phyloP scores from a whole-genome alignment of 768 basidiomycete genomes.

The Naganishia onofrii region DNA sequence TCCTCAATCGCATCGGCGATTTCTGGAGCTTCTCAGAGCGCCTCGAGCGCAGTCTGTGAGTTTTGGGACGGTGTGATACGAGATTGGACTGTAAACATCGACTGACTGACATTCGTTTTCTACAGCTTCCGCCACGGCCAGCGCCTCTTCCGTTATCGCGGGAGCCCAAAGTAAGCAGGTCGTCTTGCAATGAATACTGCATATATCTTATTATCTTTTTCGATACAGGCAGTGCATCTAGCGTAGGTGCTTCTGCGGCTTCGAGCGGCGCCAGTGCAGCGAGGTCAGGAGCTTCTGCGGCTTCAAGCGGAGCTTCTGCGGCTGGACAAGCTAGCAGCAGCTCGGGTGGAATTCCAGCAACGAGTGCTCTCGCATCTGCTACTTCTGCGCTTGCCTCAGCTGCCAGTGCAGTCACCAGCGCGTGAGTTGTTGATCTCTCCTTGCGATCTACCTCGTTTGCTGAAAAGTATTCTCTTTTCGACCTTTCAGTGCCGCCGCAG shows the following conservation, averaged over 20 bases:
- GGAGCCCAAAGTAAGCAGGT: neutral
- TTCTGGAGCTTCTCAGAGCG: constrained; percentile 21
- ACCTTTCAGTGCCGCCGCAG: constrained; percentile 3
- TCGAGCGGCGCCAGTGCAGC: constrained; percentile 24
- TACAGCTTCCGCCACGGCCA: constrained; percentile 8
- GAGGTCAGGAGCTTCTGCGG: constrained; percentile 14
- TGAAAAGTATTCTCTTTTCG: neutral
- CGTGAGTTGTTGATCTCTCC: neutral
- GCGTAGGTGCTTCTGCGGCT: neutral
- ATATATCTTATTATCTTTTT: no score
- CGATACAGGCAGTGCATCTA: no score
- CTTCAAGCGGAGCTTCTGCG: constrained; percentile 1
- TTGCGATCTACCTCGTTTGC: neutral
- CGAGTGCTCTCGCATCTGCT: constrained; percentile 21
- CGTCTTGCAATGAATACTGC: no score
- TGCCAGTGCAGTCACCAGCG: constrained; percentile 28
- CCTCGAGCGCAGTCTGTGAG: constrained; percentile 17
- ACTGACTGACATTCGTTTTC: neutral
- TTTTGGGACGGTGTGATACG: neutral
- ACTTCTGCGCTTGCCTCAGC: constrained; percentile 26
- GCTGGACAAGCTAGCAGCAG: neutral
- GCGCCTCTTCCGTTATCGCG: neutral
- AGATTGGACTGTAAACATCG: neutral
- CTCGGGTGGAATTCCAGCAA: constrained; percentile 12
- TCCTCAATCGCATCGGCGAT: constrained; percentile 22